Conservation (phyloP, 768 basidiomycete species). For the Candolleomyces eurysporus region DNA sequence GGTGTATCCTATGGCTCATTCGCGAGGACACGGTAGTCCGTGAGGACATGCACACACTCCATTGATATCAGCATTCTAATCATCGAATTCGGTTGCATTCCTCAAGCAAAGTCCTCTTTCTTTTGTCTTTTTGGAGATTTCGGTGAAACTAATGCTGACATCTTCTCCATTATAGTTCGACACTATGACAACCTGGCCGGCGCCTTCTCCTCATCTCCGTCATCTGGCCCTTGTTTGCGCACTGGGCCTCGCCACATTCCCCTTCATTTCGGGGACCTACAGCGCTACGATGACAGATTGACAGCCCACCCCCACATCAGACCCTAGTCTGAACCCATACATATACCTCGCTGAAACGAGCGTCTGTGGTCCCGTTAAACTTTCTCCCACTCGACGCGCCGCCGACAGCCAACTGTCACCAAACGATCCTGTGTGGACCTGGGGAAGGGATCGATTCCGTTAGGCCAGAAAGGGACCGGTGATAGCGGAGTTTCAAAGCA, state of each 20-base stretch:
- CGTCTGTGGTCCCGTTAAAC: not conserved
- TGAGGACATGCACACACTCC: not conserved
- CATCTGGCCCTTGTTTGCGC: not conserved
- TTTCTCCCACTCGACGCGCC: not conserved
- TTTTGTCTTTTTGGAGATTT: constrained; percentile 6
- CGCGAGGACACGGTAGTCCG: not conserved
- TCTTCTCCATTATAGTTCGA: not conserved
- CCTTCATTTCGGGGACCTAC: not conserved
- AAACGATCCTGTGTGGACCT: not conserved
- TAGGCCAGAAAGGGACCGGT: constrained; percentile 11
- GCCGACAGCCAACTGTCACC: not conserved
- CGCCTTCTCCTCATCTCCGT: not conserved
- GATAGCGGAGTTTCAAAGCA: constrained; percentile 19
- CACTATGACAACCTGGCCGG: constrained; percentile 1
- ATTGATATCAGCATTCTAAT: constrained; percentile 7
- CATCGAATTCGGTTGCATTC: constrained; percentile 4
- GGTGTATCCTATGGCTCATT: not conserved
- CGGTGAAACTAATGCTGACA: not conserved
- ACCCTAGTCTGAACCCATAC: not conserved
- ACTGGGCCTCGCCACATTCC: not conserved
- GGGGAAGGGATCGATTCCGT: constrained; percentile 6
- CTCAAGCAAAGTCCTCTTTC: not conserved
- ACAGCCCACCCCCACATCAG: not conserved
- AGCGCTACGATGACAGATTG: not conserved
- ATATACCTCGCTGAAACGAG: not conserved